Percentiles rank a stretch among this genome's conserved stretches.
Conservation (phyloP, 2,329 filamentous ascomycete species). For the Phaeosphaeriaceae sp. region DNA sequence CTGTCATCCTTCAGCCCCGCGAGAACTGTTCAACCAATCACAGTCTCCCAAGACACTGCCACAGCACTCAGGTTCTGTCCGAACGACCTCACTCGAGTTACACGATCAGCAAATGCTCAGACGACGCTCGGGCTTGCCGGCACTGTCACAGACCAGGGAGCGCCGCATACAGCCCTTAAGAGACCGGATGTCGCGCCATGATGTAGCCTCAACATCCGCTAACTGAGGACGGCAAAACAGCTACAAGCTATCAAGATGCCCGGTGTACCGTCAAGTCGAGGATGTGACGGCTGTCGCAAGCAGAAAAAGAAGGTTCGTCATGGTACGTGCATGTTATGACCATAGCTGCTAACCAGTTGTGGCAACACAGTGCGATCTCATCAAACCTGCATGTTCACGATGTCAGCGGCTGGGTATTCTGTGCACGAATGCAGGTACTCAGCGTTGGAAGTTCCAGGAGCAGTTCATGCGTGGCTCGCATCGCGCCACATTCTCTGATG, state of each 20-base stretch:
- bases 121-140: not conserved
- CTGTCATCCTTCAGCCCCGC: not conserved
- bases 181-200: not conserved
- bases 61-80: not conserved
- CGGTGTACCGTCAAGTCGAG: not conserved
- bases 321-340: not conserved
- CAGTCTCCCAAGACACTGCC: not conserved
- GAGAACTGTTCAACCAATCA: not conserved
- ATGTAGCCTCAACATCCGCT: not conserved
- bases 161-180: not conserved
- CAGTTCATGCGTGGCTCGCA: not conserved
- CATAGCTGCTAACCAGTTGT: not conserved
- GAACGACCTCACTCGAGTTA: not conserved
- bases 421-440: not conserved
- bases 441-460: not conserved
- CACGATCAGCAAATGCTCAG: not conserved
- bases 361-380: not conserved
- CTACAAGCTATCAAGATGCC: not conserved
- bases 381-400: not conserved
- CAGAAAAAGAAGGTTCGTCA: conserved; percentile 1
- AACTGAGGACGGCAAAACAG: not conserved
- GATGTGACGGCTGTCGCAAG: not conserved
- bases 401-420: not conserved
- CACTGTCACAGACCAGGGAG: not conserved
- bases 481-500: not conserved